phyloP scores from a whole-genome alignment of 352 stramenopile species.

The Globisporangium takayamanum region DNA sequence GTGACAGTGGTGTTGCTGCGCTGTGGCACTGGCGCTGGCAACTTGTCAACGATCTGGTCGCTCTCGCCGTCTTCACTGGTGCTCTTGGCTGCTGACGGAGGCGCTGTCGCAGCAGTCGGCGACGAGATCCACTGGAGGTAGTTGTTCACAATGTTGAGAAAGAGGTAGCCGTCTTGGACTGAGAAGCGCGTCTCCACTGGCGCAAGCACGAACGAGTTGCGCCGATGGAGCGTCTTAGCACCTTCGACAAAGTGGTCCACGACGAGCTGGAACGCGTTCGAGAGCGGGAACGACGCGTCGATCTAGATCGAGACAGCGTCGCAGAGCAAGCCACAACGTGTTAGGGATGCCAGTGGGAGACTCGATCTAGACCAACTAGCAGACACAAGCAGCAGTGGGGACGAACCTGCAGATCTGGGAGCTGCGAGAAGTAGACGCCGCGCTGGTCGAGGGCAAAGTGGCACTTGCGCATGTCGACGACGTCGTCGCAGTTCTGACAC shows the following conservation, averaged over 20 bases:
- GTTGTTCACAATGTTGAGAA: conserved; percentile 83
- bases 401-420: conserved; percentile 74
- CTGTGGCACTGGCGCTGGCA: not conserved
- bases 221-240: conserved; percentile 31
- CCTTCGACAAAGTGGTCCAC: conserved; percentile 80
- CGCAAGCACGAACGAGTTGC: conserved; percentile 76
- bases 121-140: conserved; percentile 58
- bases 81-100: not conserved
- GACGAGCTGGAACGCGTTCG: conserved; percentile 77
- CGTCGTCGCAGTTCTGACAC: conserved; percentile 48
- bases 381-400: not conserved
- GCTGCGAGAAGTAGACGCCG: conserved; percentile 80
- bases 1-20: not conserved
- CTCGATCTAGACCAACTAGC: not conserved
- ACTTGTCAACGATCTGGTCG: not conserved
- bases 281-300: conserved; percentile 76
- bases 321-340: conserved; percentile 1
- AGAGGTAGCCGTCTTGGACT: conserved; percentile 78
- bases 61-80: not conserved
- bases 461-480: conserved; percentile 68
- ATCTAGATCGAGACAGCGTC: conserved; percentile 29
- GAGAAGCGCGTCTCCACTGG: conserved; percentile 83
- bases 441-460: conserved; percentile 77
- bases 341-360: not conserved
- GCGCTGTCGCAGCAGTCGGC: not conserved